Conservation (phyloP, 805 yeast species). For the Suhomyces emberorum region DNA sequence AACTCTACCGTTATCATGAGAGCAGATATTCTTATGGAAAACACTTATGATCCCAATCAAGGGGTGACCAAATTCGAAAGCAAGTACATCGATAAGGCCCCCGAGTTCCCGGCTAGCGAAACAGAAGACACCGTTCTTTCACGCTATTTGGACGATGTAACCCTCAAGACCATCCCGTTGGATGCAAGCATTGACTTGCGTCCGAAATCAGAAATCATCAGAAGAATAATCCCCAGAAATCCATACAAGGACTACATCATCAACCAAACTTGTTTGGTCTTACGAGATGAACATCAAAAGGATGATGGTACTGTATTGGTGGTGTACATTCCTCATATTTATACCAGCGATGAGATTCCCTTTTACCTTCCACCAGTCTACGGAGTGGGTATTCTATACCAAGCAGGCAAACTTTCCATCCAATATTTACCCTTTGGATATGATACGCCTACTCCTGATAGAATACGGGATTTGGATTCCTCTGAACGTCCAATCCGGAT, state of each 20-base stretch:
- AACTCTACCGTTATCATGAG: conserved; percentile 88
- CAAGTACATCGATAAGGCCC: conserved; percentile 23
- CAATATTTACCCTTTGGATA: conserved; percentile 67
- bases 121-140: conserved; percentile 21
- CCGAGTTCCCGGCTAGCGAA: conserved; percentile 31
- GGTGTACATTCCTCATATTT: conserved; percentile 76
- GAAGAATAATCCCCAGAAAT: conserved; percentile 88
- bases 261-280: conserved; percentile 75
- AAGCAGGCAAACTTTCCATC: conserved; percentile 51
- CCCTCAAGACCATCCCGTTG: conserved; percentile 29
- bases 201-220: conserved; percentile 55
- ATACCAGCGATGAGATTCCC: conserved; percentile 60
- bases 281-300: conserved; percentile 21
- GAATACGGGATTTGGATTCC: conserved; percentile 34
- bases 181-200: conserved; percentile 18
- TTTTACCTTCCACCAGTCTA: conserved; percentile 85
- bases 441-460: conserved; percentile 11
- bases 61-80: conserved; percentile 28
- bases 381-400: conserved; percentile 69
- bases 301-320: conserved; percentile 47
- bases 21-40: conserved; percentile 72
- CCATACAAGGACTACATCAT: conserved; percentile 80
- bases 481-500: conserved; percentile 72
- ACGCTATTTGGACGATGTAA: conserved; percentile 33
- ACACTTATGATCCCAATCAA: conserved; percentile 35